Evolutionary conservation across 140 eudicot species (phyloP).

Genomic region (Flaveria floridana): DNA sequence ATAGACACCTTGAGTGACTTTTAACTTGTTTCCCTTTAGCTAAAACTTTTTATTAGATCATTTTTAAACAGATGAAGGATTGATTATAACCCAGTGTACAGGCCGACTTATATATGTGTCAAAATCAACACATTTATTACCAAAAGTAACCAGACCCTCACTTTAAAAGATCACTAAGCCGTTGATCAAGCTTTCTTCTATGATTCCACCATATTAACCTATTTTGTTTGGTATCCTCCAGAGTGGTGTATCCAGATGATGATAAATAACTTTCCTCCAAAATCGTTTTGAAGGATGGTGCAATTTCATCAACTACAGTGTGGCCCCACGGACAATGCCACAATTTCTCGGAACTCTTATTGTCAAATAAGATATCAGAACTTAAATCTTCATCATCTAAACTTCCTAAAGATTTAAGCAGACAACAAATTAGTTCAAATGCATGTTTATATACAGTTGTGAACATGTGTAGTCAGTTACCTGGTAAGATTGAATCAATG

Average conservation of each 20-base stretch:
- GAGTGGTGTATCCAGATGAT: slow-evolving; percentile 48
- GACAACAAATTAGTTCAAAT: slow-evolving; percentile 18
- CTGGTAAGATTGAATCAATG: slow-evolving; percentile 44
- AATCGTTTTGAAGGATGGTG: slow-evolving; percentile 66
- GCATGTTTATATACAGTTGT: not conserved
- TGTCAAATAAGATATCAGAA: slow-evolving; percentile 37
- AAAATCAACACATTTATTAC: not conserved
- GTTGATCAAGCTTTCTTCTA: slow-evolving; percentile 64
- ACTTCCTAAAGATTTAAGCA: slow-evolving; percentile 32
- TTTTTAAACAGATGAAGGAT: not conserved
- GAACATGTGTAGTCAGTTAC: slow-evolving; percentile 36
- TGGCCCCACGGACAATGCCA: slow-evolving; percentile 93
- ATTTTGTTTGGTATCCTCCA: slow-evolving; percentile 60
- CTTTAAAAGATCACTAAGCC: slow-evolving; percentile 64
- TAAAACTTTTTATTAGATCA: not conserved
- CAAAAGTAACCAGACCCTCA: slow-evolving; percentile 28
- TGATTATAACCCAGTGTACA: not conserved
- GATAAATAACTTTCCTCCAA: slow-evolving; percentile 66
- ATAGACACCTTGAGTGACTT: not conserved
- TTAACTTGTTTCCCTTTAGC: slow-evolving; percentile 1
- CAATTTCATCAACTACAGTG: slow-evolving; percentile 71
- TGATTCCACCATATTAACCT: slow-evolving; percentile 73
- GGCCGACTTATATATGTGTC: not conserved
- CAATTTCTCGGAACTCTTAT: slow-evolving; percentile 35
- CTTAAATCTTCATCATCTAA: slow-evolving; percentile 49